Conservation (phyloP, 257 asterid species). For the Coffea canephora region DNA sequence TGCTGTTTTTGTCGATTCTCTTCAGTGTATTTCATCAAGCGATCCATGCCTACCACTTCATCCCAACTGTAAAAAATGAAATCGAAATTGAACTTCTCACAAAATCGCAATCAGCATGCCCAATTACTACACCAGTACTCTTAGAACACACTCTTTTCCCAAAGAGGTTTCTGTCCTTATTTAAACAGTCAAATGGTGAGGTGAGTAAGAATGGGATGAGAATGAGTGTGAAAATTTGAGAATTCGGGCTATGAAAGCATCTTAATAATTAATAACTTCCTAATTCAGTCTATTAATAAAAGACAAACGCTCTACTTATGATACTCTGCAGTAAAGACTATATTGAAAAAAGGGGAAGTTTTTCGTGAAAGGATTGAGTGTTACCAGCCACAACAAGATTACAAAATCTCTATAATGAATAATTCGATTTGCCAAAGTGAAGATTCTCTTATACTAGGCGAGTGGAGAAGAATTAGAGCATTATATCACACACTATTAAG, state of each 20-base stretch:
- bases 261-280: neutral
- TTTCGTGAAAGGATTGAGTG: neutral
- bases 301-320: neutral
- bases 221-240: neutral
- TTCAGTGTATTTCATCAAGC: constrained; percentile 55
- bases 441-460: neutral
- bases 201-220: neutral
- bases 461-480: neutral
- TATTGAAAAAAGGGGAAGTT: neutral
- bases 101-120: neutral
- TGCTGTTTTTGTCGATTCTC: constrained; percentile 53
- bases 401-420: neutral
- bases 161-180: neutral
- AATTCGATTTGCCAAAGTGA: neutral
- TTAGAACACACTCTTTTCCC: neutral
- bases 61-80: constrained; percentile 63
- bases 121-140: neutral
- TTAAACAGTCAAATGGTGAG: neutral
- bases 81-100: constrained; percentile 7
- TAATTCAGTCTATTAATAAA: neutral
- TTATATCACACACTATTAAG: neutral
- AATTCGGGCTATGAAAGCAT: neutral
- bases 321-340: neutral
- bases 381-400: neutral
- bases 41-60: constrained; percentile 65